Percentiles rank a stretch among this genome's conserved stretches.
These are phyloP conservation scores for Zancudomyces culisetae DNA, from an alignment of 371 early-diverging fungal species.

Conservation along the genomic window DNA sequence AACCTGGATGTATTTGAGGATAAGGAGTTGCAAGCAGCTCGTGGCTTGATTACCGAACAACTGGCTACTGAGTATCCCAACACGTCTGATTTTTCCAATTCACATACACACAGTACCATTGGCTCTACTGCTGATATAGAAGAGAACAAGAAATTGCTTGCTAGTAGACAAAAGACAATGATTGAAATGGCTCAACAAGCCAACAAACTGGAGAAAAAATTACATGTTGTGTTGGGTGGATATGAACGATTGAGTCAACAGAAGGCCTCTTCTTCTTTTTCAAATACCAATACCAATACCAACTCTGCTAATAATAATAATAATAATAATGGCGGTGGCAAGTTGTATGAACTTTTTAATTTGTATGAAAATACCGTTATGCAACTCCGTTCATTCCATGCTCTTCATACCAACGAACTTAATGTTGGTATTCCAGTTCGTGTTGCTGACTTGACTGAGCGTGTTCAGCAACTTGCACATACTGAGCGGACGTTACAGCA, in stretches of 20 bases:
- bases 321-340: too few species aligned
- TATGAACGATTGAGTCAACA: not conserved
- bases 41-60: conserved; percentile 2
- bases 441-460: not conserved
- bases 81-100: not conserved
- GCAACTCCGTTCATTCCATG: not conserved
- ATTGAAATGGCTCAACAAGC: conserved; percentile 53
- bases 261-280: conserved; percentile 19
- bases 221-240: conserved; percentile 62
- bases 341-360: too few species aligned
- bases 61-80: conserved; percentile 7
- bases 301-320: too few species aligned
- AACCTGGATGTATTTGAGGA: conserved; percentile 4
- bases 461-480: not conserved
- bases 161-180: conserved; percentile 51
- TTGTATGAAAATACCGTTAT: too few species aligned
- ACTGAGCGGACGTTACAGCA: not conserved
- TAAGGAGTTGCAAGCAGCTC: not conserved
- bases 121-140: too few species aligned
- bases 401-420: not conserved
- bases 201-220: conserved; percentile 66
- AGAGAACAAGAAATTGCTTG: conserved; percentile 8
- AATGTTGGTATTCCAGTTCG: not conserved
- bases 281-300: too few species aligned
- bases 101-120: conserved; percentile 1